Evolutionary conservation across 1,284 basidiomycete genomes (phyloP).

Genomic region (Marasmius oreades): DNA sequence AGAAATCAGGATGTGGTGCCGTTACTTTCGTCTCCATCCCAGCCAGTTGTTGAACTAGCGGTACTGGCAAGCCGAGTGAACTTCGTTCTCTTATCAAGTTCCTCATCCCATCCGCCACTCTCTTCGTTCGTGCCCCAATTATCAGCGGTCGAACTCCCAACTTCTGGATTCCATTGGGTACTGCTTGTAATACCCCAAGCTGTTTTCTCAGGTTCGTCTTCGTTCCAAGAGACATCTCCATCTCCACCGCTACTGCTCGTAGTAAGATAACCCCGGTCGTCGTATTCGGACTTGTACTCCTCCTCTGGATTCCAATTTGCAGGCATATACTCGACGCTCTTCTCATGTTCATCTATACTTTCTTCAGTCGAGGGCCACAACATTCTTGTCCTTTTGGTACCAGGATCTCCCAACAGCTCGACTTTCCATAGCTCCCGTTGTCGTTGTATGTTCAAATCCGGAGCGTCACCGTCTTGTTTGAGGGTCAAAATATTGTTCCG

Average conservation of each 20-base stretch:
- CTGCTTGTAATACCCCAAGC: background rate
- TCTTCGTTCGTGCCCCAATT: slow-evolving; percentile 7
- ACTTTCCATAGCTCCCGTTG: slow-evolving; percentile 33
- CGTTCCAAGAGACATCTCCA: slow-evolving; percentile 12
- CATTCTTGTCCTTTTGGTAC: background rate
- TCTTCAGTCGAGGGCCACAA: slow-evolving; percentile 15
- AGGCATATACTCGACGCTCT: slow-evolving; percentile 11
- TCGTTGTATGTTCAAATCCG: slow-evolving; percentile 1
- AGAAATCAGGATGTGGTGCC: slow-evolving; percentile 23
- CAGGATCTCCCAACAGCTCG: slow-evolving; percentile 34
- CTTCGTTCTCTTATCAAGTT: background rate
- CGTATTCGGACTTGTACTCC: slow-evolving; percentile 12
- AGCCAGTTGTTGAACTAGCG: slow-evolving; percentile 32
- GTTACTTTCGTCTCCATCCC: slow-evolving; percentile 40
- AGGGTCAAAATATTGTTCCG: slow-evolving; percentile 32
- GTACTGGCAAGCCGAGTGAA: slow-evolving; percentile 15
- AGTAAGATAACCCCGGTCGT: background rate
- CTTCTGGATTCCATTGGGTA: background rate
- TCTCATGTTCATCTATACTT: slow-evolving; percentile 5
- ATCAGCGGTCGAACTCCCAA: background rate
- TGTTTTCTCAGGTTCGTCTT: slow-evolving; percentile 10
- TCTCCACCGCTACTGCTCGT: slow-evolving; percentile 5
- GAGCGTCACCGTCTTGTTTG: slow-evolving; percentile 30
- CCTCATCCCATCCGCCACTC: slow-evolving; percentile 10
- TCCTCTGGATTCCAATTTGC: slow-evolving; percentile 12